Evolutionary conservation across 2,329 filamentous ascomycete species (phyloP).

Genomic region (Colletotrichum sp.): DNA sequence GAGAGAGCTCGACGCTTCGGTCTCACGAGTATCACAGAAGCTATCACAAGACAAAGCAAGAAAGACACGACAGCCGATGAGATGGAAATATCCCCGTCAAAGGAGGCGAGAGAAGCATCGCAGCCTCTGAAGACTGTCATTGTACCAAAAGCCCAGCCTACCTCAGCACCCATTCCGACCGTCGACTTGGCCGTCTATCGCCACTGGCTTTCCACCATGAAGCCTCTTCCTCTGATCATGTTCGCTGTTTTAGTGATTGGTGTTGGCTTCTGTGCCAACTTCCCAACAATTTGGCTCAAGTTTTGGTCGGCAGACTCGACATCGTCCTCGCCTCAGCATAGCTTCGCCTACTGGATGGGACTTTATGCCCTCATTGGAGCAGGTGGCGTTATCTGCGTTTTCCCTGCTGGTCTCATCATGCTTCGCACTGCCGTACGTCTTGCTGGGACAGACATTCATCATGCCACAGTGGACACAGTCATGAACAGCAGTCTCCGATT

Average conservation of each 20-base stretch:
- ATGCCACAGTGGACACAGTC: not conserved
- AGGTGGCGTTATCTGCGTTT: not conserved
- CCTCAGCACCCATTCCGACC: not conserved
- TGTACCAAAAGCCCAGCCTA: not conserved
- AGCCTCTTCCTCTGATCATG: no score
- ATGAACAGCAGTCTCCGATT: not conserved
- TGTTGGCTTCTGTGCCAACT: slow-evolving; percentile 30
- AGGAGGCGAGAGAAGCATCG: not conserved
- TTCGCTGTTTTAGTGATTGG: not conserved
- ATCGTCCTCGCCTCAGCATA: not conserved
- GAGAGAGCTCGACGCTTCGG: not conserved
- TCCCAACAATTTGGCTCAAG: slow-evolving; percentile 45
- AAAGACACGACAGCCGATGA: not conserved
- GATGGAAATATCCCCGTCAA: not conserved
- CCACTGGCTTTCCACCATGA: not conserved
- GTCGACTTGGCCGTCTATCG: not conserved
- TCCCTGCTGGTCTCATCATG: not conserved
- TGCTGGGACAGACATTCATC: slow-evolving; percentile 22
- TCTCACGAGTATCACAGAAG: not conserved
- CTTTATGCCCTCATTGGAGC: slow-evolving; percentile 30
- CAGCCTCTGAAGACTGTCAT: not conserved
- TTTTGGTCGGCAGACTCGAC: slow-evolving; percentile 41
- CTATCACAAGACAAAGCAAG: not conserved
- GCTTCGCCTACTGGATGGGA: slow-evolving; percentile 33
- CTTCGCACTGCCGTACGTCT: not conserved